Base-by-base conservation (phyloP, 164 flowering plant genomes). In the Tetrastigma voinierianum region DNA sequence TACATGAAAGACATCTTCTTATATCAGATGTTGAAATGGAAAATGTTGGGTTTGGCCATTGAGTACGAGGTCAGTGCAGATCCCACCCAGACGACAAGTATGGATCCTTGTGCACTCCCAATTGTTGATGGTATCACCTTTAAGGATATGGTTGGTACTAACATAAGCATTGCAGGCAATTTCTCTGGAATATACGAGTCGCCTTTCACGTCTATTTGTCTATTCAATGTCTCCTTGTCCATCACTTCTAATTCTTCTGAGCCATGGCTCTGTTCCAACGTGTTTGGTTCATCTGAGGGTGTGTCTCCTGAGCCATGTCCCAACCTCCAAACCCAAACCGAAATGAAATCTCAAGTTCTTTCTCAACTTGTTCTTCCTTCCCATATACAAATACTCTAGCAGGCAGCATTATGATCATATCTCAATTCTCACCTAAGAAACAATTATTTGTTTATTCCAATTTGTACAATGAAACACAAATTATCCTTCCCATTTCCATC, bases 191-290 rank as follows among this genome's bases (percentile, higher is more conserved):
- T 86, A 17, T 12, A 64, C n/a, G 84, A 80, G 32, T 76, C 79
- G 46, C 90, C 90, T 10, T 89, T 91, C 77, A 78, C 83, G 1
- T 70, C 82, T 0, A 74, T 89, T 23, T 86, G 88, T 58, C 81
- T 90, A 1, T 81, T 79, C n/a, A 85, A 84, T 72, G 66, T 86
- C 52, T 70, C 86, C 55, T 64, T 87, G 8, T 65, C 84, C 4
- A 59, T 77, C n/a, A 62, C 64, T 46, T 66, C 82, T 3, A 82
- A 67, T 17, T 68, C 80, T 13, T 67, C 80, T 17, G 2, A 69
- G 17, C 69, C 91, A 1, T 90, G 96, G 96, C 19, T 59, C n/a
- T 87, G 91, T 76, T 82, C n/a, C 2, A 60, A 83, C 32, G 82
- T 84, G n/a, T 40, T 46, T 2, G 91, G 88, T n/a, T 78, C 62